Evolutionary conservation across 805 yeast species (phyloP).

Genomic region (Diddensiella transvaalensis): DNA sequence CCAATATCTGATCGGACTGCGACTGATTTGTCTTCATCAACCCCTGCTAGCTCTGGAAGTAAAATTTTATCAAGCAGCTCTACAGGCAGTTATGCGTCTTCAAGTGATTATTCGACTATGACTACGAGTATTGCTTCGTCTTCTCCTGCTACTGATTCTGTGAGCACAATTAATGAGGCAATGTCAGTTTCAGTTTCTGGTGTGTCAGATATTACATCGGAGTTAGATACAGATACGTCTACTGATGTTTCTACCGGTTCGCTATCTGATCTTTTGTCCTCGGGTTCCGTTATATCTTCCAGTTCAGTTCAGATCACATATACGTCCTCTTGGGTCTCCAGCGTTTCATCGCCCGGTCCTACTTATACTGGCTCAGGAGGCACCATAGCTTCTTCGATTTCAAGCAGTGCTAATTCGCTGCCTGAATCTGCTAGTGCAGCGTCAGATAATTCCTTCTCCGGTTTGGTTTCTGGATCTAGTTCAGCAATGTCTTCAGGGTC

Average conservation of each 20-base stretch:
- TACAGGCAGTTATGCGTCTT: no score
- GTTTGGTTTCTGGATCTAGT: no score
- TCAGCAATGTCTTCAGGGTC: no score
- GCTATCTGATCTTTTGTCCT: background rate
- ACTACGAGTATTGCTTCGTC: background rate
- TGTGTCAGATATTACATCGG: background rate
- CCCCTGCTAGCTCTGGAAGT: background rate
- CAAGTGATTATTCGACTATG: background rate
- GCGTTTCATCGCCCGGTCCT: no score
- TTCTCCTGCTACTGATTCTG: background rate
- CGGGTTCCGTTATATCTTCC: background rate
- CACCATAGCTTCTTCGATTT: no score
- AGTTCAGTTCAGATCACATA: no score
- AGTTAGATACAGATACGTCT: background rate
- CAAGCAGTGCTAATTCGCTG: no score
- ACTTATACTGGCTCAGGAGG: no score
- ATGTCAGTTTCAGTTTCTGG: slow-evolving; percentile 1
- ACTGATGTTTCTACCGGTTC: background rate
- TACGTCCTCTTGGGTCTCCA: no score
- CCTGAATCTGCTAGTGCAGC: no score
- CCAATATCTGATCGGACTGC: background rate
- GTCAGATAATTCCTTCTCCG: no score
- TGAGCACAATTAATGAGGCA: background rate
- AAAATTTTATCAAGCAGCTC: background rate
- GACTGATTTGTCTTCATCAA: background rate